A percentile compares a stretch with the other conserved stretches of the same genome.
These are phyloP conservation scores for Agastache rugosa DNA, from an alignment of 257 asterid species.

Conservation along the genomic window DNA sequence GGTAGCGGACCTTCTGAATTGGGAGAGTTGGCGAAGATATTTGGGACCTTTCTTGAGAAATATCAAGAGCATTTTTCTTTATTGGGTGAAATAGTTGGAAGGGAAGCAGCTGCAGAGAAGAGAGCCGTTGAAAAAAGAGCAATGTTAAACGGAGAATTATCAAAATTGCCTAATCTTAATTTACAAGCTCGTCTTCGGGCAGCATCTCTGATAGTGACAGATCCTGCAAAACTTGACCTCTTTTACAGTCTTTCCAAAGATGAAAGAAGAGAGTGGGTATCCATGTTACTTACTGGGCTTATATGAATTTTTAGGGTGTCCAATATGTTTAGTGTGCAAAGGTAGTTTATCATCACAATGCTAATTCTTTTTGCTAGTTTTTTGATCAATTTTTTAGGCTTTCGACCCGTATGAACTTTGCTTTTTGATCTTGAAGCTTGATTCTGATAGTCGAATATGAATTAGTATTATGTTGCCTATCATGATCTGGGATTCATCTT, in stretches of 20 bases:
- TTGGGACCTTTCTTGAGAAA: constrained; percentile 34
- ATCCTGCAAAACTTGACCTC: constrained; percentile 39
- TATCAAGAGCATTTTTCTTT: constrained; percentile 37
- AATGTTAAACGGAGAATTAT: constrained; percentile 30
- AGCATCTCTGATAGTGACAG: constrained; percentile 33
- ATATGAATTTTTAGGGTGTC: constrained; percentile 12
- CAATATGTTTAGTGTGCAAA: background rate
- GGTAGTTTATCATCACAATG: background rate
- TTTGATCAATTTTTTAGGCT: background rate
- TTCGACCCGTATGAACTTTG: background rate
- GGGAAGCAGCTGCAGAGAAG: constrained; percentile 28
- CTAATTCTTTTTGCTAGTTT: background rate
- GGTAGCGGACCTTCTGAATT: constrained; percentile 21
- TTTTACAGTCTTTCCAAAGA: constrained; percentile 37
- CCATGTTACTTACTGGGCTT: constrained; percentile 39
- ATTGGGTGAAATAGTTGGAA: constrained; percentile 33
- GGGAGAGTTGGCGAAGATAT: constrained; percentile 34
- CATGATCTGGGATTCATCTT: background rate
- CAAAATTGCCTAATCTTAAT: constrained; percentile 36
- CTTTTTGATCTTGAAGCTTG: background rate
- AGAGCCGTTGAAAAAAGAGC: constrained; percentile 31
- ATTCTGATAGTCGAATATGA: background rate
- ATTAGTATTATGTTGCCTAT: too few relatives aligned
- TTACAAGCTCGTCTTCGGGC: constrained; percentile 37
- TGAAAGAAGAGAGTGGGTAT: constrained; percentile 38